Evolutionary conservation across 805 yeast genomes (phyloP), one percentile per base, ranked within the genome.

Genomic region (Candida berthetii): DNA sequence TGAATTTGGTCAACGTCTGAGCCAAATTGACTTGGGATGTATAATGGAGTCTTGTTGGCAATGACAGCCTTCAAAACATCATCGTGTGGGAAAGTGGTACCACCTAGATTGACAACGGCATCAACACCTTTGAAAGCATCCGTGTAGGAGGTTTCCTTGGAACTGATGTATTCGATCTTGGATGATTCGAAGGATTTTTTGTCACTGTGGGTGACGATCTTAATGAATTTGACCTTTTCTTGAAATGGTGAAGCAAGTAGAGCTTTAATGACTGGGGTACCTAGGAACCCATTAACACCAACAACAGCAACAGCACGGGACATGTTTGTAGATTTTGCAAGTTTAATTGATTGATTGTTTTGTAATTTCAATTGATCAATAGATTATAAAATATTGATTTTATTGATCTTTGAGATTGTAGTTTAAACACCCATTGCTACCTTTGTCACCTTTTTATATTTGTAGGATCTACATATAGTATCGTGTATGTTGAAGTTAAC

Each of bases 1-100:
- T 49, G 49, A 17, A 55, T 55, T 8, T 53, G 60, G 3, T 47
- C 53, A 15, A 68, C 38, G 41, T 76, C 78, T 18, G 65, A 50
- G 33, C 86, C 88, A 49, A 74, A 80, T 50, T 78, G 84, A 2
- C 82, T 72, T 27, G 84, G 82, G 47, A 78, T 70, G 60, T 68
- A 79, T 28, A 76, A 53, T 52, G 72, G 71, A 38, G 78, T 76
- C 47, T 71, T 69, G 39, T 64, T 66, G 25, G 52, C 58, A 9
- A 55, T 53, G 3, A 70, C 69, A 7, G 72, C 68, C 37, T 71
- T 74, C 28, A 70, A 43, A n/a, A 61, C 46, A 1, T 48, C 60
- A 27, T 60, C 68, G 15, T 50, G 53, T 7, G 71, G 66, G 24
- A 48, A 48, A 11, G 57, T 43, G 17, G 54, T 50, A 22, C 65